Conservation (phyloP, 202 grass and related monocot genomes). For the Zizania palustris region DNA sequence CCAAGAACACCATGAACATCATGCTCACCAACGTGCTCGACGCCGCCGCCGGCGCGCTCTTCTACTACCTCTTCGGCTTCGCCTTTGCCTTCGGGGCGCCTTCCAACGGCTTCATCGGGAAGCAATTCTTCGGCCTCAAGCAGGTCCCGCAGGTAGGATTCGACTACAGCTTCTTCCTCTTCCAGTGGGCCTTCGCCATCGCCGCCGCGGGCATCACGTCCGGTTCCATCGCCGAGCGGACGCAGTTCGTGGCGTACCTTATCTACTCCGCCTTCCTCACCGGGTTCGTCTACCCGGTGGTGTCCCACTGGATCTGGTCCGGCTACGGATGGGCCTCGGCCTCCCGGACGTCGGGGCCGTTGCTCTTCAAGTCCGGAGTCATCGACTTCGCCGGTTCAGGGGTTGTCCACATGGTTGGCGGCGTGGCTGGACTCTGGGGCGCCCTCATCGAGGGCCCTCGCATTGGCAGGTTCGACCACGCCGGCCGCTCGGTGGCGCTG, state of each 20-base stretch:
- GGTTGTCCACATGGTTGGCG: slow-evolving; percentile 78
- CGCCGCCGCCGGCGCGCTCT: slow-evolving; percentile 67
- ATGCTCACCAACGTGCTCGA: slow-evolving; percentile 86
- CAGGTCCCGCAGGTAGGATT: slow-evolving; percentile 43
- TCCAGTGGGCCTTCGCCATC: slow-evolving; percentile 92
- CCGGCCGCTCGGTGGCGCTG: slow-evolving; percentile 42
- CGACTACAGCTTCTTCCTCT: slow-evolving; percentile 81
- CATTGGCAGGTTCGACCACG: slow-evolving; percentile 60
- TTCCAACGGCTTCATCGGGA: slow-evolving; percentile 79
- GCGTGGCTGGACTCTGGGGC: slow-evolving; percentile 72
- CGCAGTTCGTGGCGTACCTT: slow-evolving; percentile 79
- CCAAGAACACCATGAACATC: slow-evolving; percentile 86
- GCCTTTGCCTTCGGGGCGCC: slow-evolving; percentile 75
- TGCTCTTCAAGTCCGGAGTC: slow-evolving; percentile 64
- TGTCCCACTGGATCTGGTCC: slow-evolving; percentile 85
- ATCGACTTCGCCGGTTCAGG: slow-evolving; percentile 82
- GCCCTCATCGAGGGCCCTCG: slow-evolving; percentile 76
- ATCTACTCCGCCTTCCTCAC: slow-evolving; percentile 89
- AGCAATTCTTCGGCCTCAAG: slow-evolving; percentile 72
- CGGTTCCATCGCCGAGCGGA: slow-evolving; percentile 77
- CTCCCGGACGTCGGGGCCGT: slow-evolving; percentile 30
- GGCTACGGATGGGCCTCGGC: slow-evolving; percentile 67
- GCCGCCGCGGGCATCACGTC: slow-evolving; percentile 86
- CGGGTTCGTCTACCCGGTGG: slow-evolving; percentile 78
- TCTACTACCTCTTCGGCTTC: slow-evolving; percentile 86